Percentiles rank a stretch among this genome's conserved stretches.
Conservation (phyloP, 768 basidiomycete genomes). For the Pleurotus sapidus region DNA sequence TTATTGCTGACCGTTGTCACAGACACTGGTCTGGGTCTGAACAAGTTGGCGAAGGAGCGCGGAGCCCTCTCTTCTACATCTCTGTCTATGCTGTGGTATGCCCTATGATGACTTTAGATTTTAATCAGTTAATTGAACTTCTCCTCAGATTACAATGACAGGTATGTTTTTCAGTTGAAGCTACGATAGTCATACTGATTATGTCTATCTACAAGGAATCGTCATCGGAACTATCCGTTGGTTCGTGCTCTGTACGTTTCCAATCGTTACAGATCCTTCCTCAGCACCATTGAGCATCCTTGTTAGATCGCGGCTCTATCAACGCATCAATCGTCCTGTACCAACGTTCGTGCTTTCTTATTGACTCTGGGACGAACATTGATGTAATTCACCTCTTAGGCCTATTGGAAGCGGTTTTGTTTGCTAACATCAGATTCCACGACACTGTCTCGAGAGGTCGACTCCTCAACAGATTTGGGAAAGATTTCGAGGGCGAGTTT, state of each 20-base stretch:
- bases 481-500: conserved; percentile 75
- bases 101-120: conserved; percentile 23
- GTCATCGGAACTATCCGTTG: conserved; percentile 58
- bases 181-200: background rate
- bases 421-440: conserved; percentile 89
- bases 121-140: conserved; percentile 4
- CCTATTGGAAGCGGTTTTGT: conserved; percentile 77
- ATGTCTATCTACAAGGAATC: conserved; percentile 20
- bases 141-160: conserved; percentile 26
- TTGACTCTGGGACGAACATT: background rate
- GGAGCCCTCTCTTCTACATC: conserved; percentile 61
- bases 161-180: conserved; percentile 26
- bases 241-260: conserved; percentile 64
- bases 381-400: conserved; percentile 23
- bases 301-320: conserved; percentile 73
- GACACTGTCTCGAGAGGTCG: conserved; percentile 86
- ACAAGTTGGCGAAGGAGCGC: conserved; percentile 32
- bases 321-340: conserved; percentile 78
- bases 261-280: background rate
- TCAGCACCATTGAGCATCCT: conserved; percentile 10
- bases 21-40: conserved; percentile 58
- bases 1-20: conserved; percentile 6
- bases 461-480: conserved; percentile 80
- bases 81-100: conserved; percentile 66
- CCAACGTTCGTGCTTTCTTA: conserved; percentile 41